Base-by-base conservation (phyloP, 2,329 filamentous ascomycete species). In the Fusarium tupiense region DNA sequence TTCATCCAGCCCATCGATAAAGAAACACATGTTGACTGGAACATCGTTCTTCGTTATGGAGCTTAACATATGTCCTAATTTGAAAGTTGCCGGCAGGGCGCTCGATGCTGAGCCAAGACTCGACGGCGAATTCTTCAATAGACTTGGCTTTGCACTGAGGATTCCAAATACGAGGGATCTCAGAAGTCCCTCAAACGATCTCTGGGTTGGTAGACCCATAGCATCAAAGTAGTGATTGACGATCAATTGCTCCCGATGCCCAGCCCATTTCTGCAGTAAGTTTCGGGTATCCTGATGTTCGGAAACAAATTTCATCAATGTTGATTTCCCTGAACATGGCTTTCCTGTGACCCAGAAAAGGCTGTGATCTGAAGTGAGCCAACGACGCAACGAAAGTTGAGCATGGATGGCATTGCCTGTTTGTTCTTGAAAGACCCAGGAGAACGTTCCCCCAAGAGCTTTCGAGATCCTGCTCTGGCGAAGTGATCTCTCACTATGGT, bases 1-100 rank as follows among this genome's bases (percentile, higher is more conserved):
- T 37, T 78, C 73, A 26, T 78, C 71, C 1, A 77, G 44, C 1
- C 72, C 74, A 53, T 76, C 75, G 3, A 77, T 65, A 31, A 77
- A 75, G 29, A 77, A 46, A 29, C 75, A 77, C 3, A 73, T 41
- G 3, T 50, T 62, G 14, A 33, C 38, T 16, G 24, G 59, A 6
- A 57, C 20, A 12, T 4, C 29, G 6, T 33, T 44, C 17, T 3
- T 31, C 17, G 13, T 53, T 7, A 12, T 41, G 8, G 13, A 29
- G 59, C 5, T 70, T 56, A 5, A 50, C 22, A 7, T 46, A 13
- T 5, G 38, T 62, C 70, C 72, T 69, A 9, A 52, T 24, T 33
- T 37, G 17, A 43, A 24, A 19, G 33, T n/a, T 10, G 3, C 29
- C 19, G 35, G 44, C 35, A 61, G 22, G 12, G 44, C 10, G 13